Percentiles rank a stretch among this genome's conserved stretches.
These are phyloP conservation scores for Rhynchospora tenuis DNA, from an alignment of 176 grass and related monocot genomes.

Conservation along the genomic window DNA sequence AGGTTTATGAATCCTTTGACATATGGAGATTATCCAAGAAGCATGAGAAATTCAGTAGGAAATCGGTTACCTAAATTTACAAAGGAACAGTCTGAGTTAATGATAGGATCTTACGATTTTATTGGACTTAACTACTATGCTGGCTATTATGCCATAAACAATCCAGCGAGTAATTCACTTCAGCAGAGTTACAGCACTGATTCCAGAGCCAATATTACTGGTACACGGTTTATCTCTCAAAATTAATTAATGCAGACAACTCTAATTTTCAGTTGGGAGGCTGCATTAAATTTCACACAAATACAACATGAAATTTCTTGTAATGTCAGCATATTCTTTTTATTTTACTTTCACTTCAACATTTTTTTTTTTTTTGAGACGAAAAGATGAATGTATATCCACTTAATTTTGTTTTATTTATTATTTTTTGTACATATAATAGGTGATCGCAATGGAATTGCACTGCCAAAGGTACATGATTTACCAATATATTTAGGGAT, in stretches of 20 bases:
- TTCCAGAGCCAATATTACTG: neutral
- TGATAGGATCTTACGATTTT: constrained; percentile 43
- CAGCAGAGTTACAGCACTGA: constrained; percentile 5
- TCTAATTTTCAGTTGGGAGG: neutral
- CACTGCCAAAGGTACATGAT: neutral
- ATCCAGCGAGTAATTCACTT: neutral
- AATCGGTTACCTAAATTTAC: constrained; percentile 33
- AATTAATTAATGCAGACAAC: neutral
- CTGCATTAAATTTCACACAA: neutral
- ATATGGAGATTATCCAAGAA: constrained; percentile 24
- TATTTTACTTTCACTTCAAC: neutral
- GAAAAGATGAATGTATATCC: neutral
- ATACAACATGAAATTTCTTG: neutral
- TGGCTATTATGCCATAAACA: constrained; percentile 15
- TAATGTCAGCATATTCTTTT: neutral
- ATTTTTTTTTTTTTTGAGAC: neutral
- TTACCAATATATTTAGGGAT: neutral
- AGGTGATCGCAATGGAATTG: neutral
- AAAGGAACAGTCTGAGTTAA: constrained; percentile 17
- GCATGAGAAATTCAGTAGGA: constrained; percentile 21
- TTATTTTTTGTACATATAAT: neutral
- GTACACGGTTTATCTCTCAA: neutral
- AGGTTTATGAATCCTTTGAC: constrained; percentile 33
- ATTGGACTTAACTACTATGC: constrained; percentile 45
- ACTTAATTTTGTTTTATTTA: neutral